Evolutionary conservation across 148 eudicot species (phyloP), one percentile per base, ranked within the genome.

Genomic region (Vaccinium darrowii): DNA sequence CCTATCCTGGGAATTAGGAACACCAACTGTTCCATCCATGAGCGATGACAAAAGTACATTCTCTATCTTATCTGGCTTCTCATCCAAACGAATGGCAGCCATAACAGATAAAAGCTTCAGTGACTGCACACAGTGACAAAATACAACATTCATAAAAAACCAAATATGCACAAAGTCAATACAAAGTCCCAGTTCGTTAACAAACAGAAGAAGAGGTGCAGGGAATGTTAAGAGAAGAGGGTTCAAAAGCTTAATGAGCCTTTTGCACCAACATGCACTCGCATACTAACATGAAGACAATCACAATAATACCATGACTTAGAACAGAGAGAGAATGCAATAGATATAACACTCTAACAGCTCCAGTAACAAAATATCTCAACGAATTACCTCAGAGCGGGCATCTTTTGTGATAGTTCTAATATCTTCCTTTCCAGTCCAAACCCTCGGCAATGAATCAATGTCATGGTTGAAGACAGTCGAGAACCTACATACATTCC

Each of bases 371-470:
- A 65, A 65, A 65, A 65, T 10, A 10, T 25, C 33, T 65, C 23
- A 65, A 33, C 63, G 7, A 39, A 52, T 57, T 90, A 91, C 93
- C 87, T 84, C 89, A 80, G 84, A 57, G 21, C 87, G 86, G 53
- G 93, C 93, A 49, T 82, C 84, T 81, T 77, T 86, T 19, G 93
- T 89, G 30, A 90, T 90, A 63, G 86, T 62, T 84, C 72, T 86
- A 74, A 91, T 89, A 78, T 90, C 91, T 88, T 91, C 93, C 72
- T 84, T 90, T 60, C 89, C 92, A 8, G 91, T 91, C 93, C 93
- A 91, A 86, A 89, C 84, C 74, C 93, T 81, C 21, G 93, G 93
- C 88, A 89, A 81, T 84, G 89, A 88, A 56, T 91, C 91, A 19
- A 65, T 81, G 62, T 91, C 93, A 80, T 91, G 90, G 86, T 84